phyloP scores from a whole-genome alignment of 2,329 filamentous ascomycete genomes.

The Scorias spongiosa region DNA sequence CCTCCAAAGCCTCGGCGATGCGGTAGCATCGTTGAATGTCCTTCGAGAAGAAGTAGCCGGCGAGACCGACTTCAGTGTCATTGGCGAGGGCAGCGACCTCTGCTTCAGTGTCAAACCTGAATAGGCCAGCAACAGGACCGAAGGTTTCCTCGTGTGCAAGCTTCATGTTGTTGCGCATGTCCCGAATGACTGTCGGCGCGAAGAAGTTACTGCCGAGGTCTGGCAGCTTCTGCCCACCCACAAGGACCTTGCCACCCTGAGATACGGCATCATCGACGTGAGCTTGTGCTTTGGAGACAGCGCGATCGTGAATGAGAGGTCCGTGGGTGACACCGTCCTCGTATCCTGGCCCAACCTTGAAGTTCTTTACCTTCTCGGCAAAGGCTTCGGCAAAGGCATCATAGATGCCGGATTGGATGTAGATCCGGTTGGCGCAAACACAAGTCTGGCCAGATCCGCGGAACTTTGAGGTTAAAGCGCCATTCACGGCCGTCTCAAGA shows the following conservation, averaged over 20 bases:
- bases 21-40: constrained; percentile 44
- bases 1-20: constrained; percentile 53
- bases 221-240: constrained; percentile 59
- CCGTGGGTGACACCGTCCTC: constrained; percentile 58
- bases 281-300: constrained; percentile 60
- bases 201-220: constrained; percentile 77
- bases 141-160: constrained; percentile 86
- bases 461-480: constrained; percentile 80
- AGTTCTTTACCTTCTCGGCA: constrained; percentile 54
- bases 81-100: constrained; percentile 82
- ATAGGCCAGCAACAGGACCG: constrained; percentile 79
- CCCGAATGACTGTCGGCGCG: constrained; percentile 74
- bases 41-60: constrained; percentile 79
- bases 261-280: constrained; percentile 66
- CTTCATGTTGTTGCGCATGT: constrained; percentile 74
- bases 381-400: constrained; percentile 56
- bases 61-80: constrained; percentile 66
- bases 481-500: constrained; percentile 66
- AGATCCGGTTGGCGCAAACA: constrained; percentile 64
- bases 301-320: constrained; percentile 71
- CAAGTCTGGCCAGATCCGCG: constrained; percentile 91
- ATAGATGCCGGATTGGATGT: constrained; percentile 64
- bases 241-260: constrained; percentile 61
- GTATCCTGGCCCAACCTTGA: constrained; percentile 65
- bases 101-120: constrained; percentile 74